A percentile compares a stretch with the other conserved stretches of the same genome.
phyloP scores from a whole-genome alignment of 768 basidiomycete genomes.

The Lactarius psammicola region DNA sequence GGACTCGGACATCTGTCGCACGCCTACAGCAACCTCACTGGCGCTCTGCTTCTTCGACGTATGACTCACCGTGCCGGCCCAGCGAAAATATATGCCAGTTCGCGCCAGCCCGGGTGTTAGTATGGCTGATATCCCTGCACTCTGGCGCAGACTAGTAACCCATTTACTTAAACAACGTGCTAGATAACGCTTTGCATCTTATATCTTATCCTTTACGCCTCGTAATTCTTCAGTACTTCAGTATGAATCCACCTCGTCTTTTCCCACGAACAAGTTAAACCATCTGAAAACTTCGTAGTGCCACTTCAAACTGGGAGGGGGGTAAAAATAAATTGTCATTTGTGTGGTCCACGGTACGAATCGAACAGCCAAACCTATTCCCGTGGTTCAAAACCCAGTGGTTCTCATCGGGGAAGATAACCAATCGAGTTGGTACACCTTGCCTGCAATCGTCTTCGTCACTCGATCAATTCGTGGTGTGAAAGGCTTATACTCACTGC shows the following conservation, averaged over 20 bases:
- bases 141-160: background rate
- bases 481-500: slow-evolving; percentile 51
- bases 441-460: slow-evolving; percentile 42
- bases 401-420: slow-evolving; percentile 89
- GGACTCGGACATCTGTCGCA: no score
- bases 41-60: no score
- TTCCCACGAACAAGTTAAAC: slow-evolving; percentile 70
- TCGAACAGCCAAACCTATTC: slow-evolving; percentile 52
- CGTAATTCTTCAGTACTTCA: slow-evolving; percentile 8
- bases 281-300: slow-evolving; percentile 92
- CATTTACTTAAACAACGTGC: background rate
- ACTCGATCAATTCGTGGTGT: background rate
- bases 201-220: background rate
- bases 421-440: slow-evolving; percentile 68
- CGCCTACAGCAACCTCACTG: no score
- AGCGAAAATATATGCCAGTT: no score
- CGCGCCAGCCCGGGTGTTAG: no score
- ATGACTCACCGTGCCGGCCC: no score
- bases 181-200: background rate
- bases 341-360: background rate
- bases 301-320: slow-evolving; percentile 73
- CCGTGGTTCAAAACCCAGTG: slow-evolving; percentile 87
- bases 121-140: background rate
- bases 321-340: background rate
- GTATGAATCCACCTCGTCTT: slow-evolving; percentile 20